Conservation (phyloP, 2,329 filamentous ascomycete species). For the Dothistroma pini region DNA sequence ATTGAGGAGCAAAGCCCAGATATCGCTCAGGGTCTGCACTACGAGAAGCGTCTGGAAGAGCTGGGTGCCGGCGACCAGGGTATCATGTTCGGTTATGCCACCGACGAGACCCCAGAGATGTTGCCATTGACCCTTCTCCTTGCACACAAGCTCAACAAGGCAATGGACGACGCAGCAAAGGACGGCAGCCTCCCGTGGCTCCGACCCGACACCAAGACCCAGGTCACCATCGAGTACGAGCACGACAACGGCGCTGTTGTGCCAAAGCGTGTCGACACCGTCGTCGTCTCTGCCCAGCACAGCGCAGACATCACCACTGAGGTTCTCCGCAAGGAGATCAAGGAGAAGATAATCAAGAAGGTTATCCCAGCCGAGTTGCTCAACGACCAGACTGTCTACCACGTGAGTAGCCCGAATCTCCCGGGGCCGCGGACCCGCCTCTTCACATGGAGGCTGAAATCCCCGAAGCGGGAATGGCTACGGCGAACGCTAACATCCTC, state of each 20-base stretch:
- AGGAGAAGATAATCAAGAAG: constrained; percentile 95
- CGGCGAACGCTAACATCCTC: constrained; percentile 6
- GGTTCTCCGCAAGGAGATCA: constrained; percentile 87
- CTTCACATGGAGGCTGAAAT: background rate
- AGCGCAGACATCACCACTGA: constrained; percentile 82
- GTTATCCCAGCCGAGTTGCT: constrained; percentile 90
- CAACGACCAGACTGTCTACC: constrained; percentile 91
- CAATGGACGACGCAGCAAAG: constrained; percentile 85
- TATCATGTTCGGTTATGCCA: constrained; percentile 99
- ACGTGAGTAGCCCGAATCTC: constrained; percentile 56
- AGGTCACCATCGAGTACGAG: constrained; percentile 98
- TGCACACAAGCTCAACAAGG: constrained; percentile 94
- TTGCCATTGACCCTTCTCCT: constrained; percentile 91
- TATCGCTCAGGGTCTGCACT: constrained; percentile 98
- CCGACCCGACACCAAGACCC: constrained; percentile 98
- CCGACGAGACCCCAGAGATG: constrained; percentile 96
- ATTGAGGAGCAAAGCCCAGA: constrained; percentile 99
- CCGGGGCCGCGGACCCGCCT: background rate
- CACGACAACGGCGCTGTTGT: constrained; percentile 93
- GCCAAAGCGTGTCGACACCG: constrained; percentile 88
- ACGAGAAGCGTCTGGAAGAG: constrained; percentile 95
- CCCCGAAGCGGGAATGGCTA: background rate
- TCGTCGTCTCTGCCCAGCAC: constrained; percentile 97
- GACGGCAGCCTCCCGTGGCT: constrained; percentile 89
- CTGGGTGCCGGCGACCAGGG: constrained; percentile 99